These are phyloP conservation scores for Mrakia frigida DNA, from an alignment of 768 basidiomycete species.

Conservation along the genomic window DNA sequence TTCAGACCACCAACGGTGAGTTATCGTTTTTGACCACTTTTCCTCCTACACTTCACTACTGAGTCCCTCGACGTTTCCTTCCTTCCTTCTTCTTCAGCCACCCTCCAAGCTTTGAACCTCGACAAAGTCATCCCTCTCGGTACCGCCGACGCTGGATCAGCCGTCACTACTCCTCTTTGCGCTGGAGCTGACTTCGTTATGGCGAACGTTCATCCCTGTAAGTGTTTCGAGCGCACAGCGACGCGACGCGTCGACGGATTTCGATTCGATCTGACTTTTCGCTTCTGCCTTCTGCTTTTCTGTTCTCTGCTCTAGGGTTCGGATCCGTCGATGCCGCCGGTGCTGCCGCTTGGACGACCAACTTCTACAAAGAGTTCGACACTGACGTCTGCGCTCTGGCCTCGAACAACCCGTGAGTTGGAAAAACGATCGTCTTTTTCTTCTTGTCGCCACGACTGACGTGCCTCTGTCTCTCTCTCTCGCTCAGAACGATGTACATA, in stretches of 20 bases:
- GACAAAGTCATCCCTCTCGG: slow-evolving; percentile 61
- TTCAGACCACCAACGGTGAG: slow-evolving; percentile 41
- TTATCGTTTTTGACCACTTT: no score
- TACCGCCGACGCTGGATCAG: slow-evolving; percentile 73
- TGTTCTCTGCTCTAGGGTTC: slow-evolving; percentile 74
- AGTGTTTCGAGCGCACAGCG: no score
- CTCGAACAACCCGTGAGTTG: slow-evolving; percentile 27
- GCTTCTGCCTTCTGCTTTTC: slow-evolving; percentile 35
- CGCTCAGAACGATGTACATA: slow-evolving; percentile 73
- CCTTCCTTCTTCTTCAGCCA: slow-evolving; percentile 37
- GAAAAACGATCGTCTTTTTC: neutral
- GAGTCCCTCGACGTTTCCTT: no score
- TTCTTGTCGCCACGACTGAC: neutral
- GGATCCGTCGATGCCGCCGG: slow-evolving; percentile 64
- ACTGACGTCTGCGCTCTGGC: slow-evolving; percentile 30
- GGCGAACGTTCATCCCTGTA: no score
- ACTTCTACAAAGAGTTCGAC: slow-evolving; percentile 59
- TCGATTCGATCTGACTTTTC: no score
- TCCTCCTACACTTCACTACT: no score
- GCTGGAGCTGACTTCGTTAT: slow-evolving; percentile 19
- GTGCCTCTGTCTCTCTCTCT: no score
- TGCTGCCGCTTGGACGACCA: slow-evolving; percentile 72
- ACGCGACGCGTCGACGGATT: no score
- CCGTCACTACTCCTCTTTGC: slow-evolving; percentile 19
- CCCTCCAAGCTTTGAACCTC: slow-evolving; percentile 53